Evolutionary conservation across 306 rosid species (phyloP).

Genomic region (Quercus bicolor): DNA sequence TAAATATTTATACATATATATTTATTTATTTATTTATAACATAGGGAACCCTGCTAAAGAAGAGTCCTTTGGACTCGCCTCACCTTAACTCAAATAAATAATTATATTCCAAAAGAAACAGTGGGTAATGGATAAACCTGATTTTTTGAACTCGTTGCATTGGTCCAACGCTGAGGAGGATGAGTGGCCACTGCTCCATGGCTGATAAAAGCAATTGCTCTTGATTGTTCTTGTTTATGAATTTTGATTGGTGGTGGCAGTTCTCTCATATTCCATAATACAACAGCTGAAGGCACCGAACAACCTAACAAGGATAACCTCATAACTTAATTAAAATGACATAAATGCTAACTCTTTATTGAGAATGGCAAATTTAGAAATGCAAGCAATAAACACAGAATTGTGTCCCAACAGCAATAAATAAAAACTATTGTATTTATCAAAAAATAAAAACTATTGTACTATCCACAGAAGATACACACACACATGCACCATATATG

Average conservation of each 20-base stretch:
- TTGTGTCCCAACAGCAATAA: not conserved
- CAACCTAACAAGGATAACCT: conserved; percentile 40
- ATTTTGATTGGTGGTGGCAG: conserved; percentile 45
- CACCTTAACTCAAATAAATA: not conserved
- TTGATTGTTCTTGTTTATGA: conserved; percentile 38
- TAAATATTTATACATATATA: no score
- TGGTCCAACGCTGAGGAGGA: conserved; percentile 38
- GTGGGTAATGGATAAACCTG: conserved; percentile 33
- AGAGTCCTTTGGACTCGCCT: no score
- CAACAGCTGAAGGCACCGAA: conserved; percentile 60
- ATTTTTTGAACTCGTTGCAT: conserved; percentile 42
- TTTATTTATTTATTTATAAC: no score
- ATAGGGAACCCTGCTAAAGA: no score
- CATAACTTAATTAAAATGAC: not conserved
- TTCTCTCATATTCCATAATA: conserved; percentile 69
- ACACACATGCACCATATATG: not conserved
- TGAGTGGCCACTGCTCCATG: conserved; percentile 19
- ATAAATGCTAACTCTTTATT: not conserved
- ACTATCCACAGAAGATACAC: not conserved
- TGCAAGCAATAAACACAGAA: not conserved
- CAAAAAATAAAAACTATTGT: not conserved
- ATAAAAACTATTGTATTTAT: not conserved
- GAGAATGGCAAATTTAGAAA: no score
- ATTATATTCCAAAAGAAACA: not conserved
- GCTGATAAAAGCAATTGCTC: conserved; percentile 46